These are phyloP conservation scores for Tinospora cordifolia DNA, from an alignment of 164 flowering plant species.

Conservation along the genomic window DNA sequence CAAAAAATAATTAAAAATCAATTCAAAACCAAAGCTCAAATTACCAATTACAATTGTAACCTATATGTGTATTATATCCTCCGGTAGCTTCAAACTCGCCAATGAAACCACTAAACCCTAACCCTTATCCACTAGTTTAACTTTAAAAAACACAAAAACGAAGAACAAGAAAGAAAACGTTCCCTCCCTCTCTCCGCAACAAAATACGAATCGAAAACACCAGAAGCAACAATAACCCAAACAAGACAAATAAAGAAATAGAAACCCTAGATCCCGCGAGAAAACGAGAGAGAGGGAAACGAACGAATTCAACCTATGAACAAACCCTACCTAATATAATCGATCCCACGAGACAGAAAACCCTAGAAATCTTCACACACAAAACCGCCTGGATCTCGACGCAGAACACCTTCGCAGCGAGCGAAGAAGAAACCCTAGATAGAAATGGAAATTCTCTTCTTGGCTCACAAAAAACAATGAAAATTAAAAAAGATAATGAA, in stretches of 20 bases:
- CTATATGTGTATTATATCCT: not conserved
- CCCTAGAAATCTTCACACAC: constrained; percentile 27
- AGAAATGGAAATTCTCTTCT: constrained; percentile 1
- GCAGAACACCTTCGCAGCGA: constrained; percentile 12
- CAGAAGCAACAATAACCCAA: not conserved
- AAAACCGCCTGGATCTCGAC: constrained; percentile 28
- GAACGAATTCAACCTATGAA: constrained; percentile 11
- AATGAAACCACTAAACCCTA: not conserved
- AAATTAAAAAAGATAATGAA: not conserved
- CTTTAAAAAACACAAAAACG: not conserved
- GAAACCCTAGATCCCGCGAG: constrained; percentile 20
- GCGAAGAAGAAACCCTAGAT: constrained; percentile 8
- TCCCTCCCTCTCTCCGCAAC: not conserved
- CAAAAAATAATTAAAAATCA: not conserved
- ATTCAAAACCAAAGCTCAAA: not conserved
- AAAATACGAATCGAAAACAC: constrained; percentile 8
- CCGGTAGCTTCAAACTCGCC: not conserved
- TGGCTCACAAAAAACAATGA: constrained; percentile 5
- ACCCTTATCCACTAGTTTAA: not conserved
- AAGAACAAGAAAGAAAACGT: not conserved
- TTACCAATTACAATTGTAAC: not conserved
- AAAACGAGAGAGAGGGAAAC: not conserved
- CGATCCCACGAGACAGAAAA: constrained; percentile 6
- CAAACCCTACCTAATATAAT: constrained; percentile 4
- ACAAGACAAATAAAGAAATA: constrained; percentile 1